phyloP scores from a whole-genome alignment of 306 rosid species.

The Trifolium dubium region DNA sequence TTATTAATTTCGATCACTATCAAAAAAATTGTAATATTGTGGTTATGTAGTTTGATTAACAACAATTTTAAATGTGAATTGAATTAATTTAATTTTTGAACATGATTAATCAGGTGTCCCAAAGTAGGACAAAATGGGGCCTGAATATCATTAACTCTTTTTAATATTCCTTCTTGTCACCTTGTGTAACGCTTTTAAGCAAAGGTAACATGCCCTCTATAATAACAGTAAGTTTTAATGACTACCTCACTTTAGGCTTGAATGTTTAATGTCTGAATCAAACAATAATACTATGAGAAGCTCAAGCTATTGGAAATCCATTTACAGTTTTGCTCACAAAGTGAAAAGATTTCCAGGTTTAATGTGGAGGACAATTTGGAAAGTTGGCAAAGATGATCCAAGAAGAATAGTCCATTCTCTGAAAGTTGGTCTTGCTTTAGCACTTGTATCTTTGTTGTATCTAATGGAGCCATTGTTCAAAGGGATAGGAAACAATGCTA shows the following conservation, averaged over 20 bases:
- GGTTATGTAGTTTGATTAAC: too few species aligned
- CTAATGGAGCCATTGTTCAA: constrained; percentile 69
- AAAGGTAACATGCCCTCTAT: constrained; percentile 1
- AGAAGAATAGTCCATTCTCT: constrained; percentile 76
- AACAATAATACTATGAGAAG: constrained; percentile 27
- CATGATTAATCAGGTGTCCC: too few species aligned
- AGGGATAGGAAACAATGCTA: constrained; percentile 71
- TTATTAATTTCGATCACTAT: too few species aligned
- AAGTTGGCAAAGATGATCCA: constrained; percentile 75
- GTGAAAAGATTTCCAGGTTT: constrained; percentile 50
- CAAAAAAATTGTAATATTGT: too few species aligned
- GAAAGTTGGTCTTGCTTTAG: constrained; percentile 79
- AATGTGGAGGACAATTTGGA: constrained; percentile 54
- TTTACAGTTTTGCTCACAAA: constrained; percentile 41
- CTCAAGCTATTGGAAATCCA: constrained; percentile 39
- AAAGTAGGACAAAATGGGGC: too few species aligned
- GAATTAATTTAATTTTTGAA: too few species aligned
- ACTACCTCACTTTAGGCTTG: constrained; percentile 35
- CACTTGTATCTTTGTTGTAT: constrained; percentile 77
- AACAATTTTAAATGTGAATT: too few species aligned
- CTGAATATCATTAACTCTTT: neutral
- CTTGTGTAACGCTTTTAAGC: constrained; percentile 34
- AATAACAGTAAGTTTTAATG: constrained; percentile 1
- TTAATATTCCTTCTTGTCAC: constrained; percentile 29
- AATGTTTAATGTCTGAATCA: constrained; percentile 48